Conservation (phyloP, 768 basidiomycete species). For the Boletellus emodensis region DNA sequence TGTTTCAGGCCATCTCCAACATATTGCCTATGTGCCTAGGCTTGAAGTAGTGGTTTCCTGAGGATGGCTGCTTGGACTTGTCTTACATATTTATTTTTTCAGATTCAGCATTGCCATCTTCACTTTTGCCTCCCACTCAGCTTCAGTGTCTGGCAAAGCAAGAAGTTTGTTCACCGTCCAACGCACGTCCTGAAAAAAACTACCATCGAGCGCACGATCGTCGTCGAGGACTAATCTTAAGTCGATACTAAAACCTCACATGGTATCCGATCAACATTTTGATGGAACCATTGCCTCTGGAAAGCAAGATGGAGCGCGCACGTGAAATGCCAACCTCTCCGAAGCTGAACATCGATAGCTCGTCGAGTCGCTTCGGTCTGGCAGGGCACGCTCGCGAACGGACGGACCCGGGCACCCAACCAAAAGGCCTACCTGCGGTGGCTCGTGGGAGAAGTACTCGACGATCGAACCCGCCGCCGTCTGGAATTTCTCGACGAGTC, state of each 20-base stretch:
- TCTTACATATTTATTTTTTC: no score
- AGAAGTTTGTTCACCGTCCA: neutral
- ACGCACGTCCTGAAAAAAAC: neutral
- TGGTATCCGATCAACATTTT: slow-evolving; percentile 15
- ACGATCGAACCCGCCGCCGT: slow-evolving; percentile 11
- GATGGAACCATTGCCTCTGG: slow-evolving; percentile 4
- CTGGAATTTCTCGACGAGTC: slow-evolving; percentile 26
- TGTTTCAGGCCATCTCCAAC: no score
- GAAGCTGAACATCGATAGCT: slow-evolving; percentile 5
- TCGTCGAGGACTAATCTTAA: slow-evolving; percentile 32
- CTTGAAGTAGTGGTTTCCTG: no score
- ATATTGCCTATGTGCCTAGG: no score
- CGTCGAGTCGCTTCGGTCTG: slow-evolving; percentile 8
- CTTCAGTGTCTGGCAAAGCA: no score
- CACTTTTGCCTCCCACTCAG: no score
- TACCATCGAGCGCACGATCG: slow-evolving; percentile 11
- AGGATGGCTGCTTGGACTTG: no score
- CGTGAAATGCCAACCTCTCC: slow-evolving; percentile 6
- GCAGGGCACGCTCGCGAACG: slow-evolving; percentile 29
- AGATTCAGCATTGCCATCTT: no score
- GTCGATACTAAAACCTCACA: slow-evolving; percentile 26
- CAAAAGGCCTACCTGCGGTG: slow-evolving; percentile 10
- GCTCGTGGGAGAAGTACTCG: slow-evolving; percentile 3
- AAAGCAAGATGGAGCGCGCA: slow-evolving; percentile 6
- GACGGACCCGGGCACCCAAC: slow-evolving; percentile 26